Evolutionary conservation across 768 basidiomycete species (phyloP).

Genomic region (Tulasnella sp.): DNA sequence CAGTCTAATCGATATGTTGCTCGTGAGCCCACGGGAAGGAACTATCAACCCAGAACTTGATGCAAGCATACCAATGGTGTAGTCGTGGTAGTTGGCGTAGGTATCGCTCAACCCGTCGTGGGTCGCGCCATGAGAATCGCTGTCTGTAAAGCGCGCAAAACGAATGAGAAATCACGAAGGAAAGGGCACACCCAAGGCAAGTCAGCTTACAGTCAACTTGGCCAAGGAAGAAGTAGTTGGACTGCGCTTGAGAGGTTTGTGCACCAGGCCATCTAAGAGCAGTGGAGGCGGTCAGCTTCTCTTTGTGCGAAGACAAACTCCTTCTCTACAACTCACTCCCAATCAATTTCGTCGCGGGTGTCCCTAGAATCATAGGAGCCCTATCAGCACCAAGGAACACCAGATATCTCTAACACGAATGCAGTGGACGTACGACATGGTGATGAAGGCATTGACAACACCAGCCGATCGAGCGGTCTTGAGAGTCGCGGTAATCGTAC

Average conservation of each 20-base stretch:
- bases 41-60: not conserved
- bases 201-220: constrained; percentile 19
- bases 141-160: not conserved
- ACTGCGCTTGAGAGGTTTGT: constrained; percentile 61
- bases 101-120: constrained; percentile 54
- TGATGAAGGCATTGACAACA: constrained; percentile 51
- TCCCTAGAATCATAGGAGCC: constrained; percentile 9
- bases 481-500: constrained; percentile 65
- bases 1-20: constrained; percentile 57
- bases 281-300: not conserved
- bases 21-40: not conserved
- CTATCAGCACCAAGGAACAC: not conserved
- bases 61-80: constrained; percentile 51
- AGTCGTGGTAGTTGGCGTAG: constrained; percentile 68
- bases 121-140: constrained; percentile 1
- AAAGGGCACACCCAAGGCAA: no score
- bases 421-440: constrained; percentile 53
- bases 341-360: constrained; percentile 64
- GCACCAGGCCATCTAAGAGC: constrained; percentile 37
- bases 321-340: constrained; percentile 57
- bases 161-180: no score
- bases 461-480: constrained; percentile 44
- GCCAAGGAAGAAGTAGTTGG: constrained; percentile 63
- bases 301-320: constrained; percentile 23
- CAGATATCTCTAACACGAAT: constrained; percentile 49